Conservation (phyloP, 108 stramenopile species). For the Skeletonema costatum region DNA sequence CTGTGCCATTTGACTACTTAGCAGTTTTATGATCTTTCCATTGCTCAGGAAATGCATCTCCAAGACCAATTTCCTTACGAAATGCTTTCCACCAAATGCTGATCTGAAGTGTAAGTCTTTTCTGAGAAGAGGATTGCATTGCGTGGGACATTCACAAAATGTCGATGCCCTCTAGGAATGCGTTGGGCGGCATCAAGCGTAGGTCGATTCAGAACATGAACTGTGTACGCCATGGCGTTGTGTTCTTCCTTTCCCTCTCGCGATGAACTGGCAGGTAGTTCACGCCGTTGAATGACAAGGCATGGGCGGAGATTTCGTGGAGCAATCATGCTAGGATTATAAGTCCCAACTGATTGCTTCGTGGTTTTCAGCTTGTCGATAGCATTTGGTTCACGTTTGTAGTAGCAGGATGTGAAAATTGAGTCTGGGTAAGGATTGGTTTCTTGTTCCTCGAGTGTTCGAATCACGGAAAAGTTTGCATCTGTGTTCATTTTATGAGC, state of each 20-base stretch:
- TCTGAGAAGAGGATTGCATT: slow-evolving; percentile 53
- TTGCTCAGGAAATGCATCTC: slow-evolving; percentile 28
- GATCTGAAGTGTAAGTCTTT: slow-evolving; percentile 49
- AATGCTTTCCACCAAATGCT: slow-evolving; percentile 53
- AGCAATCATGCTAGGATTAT: neutral
- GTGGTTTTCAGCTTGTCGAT: neutral
- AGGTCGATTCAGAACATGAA: neutral
- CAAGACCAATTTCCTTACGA: slow-evolving; percentile 57
- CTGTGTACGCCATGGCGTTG: neutral
- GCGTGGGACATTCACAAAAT: slow-evolving; percentile 25
- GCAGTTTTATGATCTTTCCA: slow-evolving; percentile 20
- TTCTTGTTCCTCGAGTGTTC: slow-evolving; percentile 72
- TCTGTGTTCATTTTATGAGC: slow-evolving; percentile 55
- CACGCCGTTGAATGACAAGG: neutral
- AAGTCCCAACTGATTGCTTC: neutral
- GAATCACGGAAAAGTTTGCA: slow-evolving; percentile 42
- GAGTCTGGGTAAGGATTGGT: slow-evolving; percentile 67
- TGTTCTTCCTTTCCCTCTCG: neutral
- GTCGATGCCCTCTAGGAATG: neutral
- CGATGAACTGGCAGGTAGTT: neutral
- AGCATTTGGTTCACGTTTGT: neutral
- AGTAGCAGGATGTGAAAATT: neutral
- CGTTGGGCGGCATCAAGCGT: neutral
- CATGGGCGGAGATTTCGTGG: neutral
- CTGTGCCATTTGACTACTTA: too few relatives aligned